A percentile compares a stretch with the other conserved stretches of the same genome.
Evolutionary conservation across 2,329 filamentous ascomycete genomes (phyloP).

Genomic region (Neofusicoccum sp.): DNA sequence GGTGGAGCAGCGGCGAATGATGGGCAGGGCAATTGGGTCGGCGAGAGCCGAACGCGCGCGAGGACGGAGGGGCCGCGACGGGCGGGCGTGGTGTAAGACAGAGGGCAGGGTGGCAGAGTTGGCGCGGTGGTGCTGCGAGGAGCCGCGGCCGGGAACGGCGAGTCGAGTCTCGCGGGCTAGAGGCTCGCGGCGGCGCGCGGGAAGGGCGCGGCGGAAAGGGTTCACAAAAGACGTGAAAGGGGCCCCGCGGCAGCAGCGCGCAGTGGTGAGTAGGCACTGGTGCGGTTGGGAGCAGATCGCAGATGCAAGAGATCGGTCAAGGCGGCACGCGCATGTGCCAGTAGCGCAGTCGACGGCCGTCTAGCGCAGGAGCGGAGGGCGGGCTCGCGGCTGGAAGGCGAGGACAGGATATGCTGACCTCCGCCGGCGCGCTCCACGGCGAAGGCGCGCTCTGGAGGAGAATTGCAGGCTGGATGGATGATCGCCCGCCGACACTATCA

Average conservation of each 20-base stretch:
- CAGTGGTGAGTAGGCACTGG: neutral
- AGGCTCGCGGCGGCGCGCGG: slow-evolving; percentile 2
- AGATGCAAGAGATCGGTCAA: slow-evolving; percentile 8
- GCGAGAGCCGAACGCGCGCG: neutral
- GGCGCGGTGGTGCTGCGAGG: slow-evolving; percentile 7
- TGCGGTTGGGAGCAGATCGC: slow-evolving; percentile 2
- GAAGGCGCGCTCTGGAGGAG: neutral
- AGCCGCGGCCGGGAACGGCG: slow-evolving; percentile 14
- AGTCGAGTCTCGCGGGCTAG: neutral
- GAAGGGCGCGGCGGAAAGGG: neutral
- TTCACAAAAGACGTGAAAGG: neutral
- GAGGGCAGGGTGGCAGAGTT: neutral
- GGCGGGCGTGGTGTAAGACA: neutral
- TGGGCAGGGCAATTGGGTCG: neutral
- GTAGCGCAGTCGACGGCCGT: slow-evolving; percentile 3
- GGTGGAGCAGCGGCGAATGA: neutral
- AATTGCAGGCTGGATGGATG: neutral
- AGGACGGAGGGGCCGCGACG: neutral
- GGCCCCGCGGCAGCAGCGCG: neutral
- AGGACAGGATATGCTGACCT: neutral
- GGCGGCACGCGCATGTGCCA: slow-evolving; percentile 4
- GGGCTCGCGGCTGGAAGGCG: neutral
- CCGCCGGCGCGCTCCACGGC: neutral
- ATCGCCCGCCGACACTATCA: neutral
- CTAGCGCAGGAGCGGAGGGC: slow-evolving; percentile 4